A percentile compares a stretch with the other conserved stretches of the same genome.
phyloP scores from a whole-genome alignment of 768 basidiomycete genomes.

The Leucocoprinus birnbaumii region DNA sequence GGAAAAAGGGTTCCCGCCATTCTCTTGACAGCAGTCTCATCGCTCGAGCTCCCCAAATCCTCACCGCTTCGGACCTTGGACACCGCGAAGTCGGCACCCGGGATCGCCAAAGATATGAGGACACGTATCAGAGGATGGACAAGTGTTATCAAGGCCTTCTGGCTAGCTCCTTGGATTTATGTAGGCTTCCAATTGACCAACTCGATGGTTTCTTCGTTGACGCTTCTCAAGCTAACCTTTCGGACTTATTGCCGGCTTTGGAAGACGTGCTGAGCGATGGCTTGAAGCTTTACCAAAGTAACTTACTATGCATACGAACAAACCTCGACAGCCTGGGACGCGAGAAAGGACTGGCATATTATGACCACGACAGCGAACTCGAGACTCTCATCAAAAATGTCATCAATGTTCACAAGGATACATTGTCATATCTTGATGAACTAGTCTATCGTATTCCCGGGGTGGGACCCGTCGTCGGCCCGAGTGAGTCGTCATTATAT shows the following conservation, averaged over 20 bases:
- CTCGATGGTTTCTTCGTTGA: neutral
- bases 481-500: conserved; percentile 40
- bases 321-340: conserved; percentile 31
- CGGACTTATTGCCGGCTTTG: neutral
- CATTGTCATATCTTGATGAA: conserved; percentile 27
- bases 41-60: neutral
- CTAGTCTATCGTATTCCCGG: conserved; percentile 38
- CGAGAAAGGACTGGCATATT: conserved; percentile 51
- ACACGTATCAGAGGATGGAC: neutral
- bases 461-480: conserved; percentile 50
- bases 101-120: neutral
- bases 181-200: neutral
- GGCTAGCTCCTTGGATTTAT: neutral
- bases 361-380: conserved; percentile 38
- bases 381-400: conserved; percentile 49
- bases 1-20: neutral
- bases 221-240: neutral
- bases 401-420: conserved; percentile 46
- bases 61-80: conserved; percentile 4
- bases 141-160: neutral
- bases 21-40: conserved; percentile 3
- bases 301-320: conserved; percentile 27
- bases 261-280: neutral
- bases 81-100: neutral
- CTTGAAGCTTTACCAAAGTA: conserved; percentile 32